Evolutionary conservation across 2,329 filamentous ascomycete genomes (phyloP).

Genomic region (Lachnellula occidentalis): DNA sequence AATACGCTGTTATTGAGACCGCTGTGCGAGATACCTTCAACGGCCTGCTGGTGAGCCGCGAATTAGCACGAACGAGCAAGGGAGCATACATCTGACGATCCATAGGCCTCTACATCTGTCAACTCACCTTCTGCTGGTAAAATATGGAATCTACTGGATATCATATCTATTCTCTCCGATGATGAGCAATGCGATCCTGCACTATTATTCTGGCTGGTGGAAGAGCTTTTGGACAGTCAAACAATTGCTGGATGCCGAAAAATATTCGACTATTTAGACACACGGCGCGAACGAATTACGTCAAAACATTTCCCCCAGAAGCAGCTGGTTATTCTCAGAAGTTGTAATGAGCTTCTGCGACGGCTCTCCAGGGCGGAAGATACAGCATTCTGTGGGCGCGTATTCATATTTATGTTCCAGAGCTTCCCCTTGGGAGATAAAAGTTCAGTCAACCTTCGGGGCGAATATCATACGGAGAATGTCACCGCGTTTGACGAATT

Average conservation of each 20-base stretch:
- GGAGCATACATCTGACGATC: slow-evolving; percentile 32
- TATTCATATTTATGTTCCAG: slow-evolving; percentile 98
- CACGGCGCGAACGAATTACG: slow-evolving; percentile 81
- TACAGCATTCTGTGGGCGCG: slow-evolving; percentile 91
- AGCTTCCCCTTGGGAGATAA: slow-evolving; percentile 95
- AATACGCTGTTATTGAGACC: slow-evolving; percentile 72
- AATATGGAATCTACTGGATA: slow-evolving; percentile 91
- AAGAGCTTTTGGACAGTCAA: slow-evolving; percentile 93
- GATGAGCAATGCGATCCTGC: slow-evolving; percentile 71
- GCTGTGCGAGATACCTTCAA: slow-evolving; percentile 79
- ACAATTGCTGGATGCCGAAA: slow-evolving; percentile 86
- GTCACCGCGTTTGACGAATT: slow-evolving; percentile 74
- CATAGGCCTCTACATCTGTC: slow-evolving; percentile 68
- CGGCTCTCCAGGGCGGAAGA: slow-evolving; percentile 93
- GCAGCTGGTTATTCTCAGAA: slow-evolving; percentile 81
- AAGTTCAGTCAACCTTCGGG: slow-evolving; percentile 92
- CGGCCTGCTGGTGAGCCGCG: slow-evolving; percentile 61
- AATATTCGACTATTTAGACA: slow-evolving; percentile 94
- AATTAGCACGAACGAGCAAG: slow-evolving; percentile 23
- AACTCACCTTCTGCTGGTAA: slow-evolving; percentile 71
- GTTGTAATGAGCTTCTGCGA: slow-evolving; percentile 91
- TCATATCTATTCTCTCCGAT: slow-evolving; percentile 84
- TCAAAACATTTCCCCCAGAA: slow-evolving; percentile 77
- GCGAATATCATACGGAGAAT: slow-evolving; percentile 95
- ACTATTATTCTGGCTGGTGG: slow-evolving; percentile 82